Base-by-base conservation (phyloP, 805 yeast species). In the Myxozyma vanderwaltii region DNA sequence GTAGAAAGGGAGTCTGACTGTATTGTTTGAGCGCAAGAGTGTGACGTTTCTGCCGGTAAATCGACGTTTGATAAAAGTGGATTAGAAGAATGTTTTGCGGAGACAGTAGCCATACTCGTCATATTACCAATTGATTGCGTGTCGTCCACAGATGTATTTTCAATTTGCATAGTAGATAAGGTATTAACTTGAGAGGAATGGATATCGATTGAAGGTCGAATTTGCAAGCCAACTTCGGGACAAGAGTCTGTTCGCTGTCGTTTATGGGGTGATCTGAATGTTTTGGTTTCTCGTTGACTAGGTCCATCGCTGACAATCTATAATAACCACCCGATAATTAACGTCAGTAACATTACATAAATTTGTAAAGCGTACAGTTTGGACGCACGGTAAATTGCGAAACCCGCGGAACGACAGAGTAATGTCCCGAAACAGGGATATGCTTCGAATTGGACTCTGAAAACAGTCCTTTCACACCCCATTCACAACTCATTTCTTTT, bases 301-400 rank as follows among this genome's bases (percentile, higher is more conserved):
- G 56, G 56, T 1, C 59, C 54, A 31, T 55, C 54, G n/a, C 12
- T 44, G 8, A 56, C 60, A 39, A 56, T 56, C 60, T 56, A 27
- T 13, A 53, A 19, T 23, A 43, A 10, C 10, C 46, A 50, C 26
- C 27, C 33, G 33, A 10, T 6, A 29, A 12, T 12, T 5, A 12
- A 29, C 10, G 10, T 19, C 24, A 19, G 6, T 3, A 26, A 31
- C 10, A 8, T 6, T 17, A 15, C 19, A 2, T 24, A 12, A 24
- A 35, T 8, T 6, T 35, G 2, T 8, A 7, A n/a, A 21, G 2
- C 10, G 29, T 21, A 36, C 15, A 10, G 4, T 15, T 3, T 15
- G 12, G 15, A 23, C 47, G 21, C 39, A 54, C 57, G 13, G 43
- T 44, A 21, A 55, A 40, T 19, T 55, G 29, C 3, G 41, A 21